These are phyloP conservation scores for Kingdonia uniflora DNA, from an alignment of 164 flowering plant species.

Conservation along the genomic window DNA sequence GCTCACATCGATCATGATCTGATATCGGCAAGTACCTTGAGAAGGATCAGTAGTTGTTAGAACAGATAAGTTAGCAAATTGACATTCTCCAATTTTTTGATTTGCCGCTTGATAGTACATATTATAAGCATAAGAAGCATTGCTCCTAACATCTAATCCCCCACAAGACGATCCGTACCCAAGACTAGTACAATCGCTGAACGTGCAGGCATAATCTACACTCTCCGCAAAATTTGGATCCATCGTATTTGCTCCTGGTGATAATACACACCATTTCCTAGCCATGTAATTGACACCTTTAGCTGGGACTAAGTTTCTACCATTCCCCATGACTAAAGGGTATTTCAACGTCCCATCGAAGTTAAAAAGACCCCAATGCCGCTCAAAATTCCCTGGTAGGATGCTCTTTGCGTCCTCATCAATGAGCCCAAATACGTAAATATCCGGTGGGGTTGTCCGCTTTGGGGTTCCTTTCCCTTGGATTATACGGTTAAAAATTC, in stretches of 20 bases:
- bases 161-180: conserved; percentile 69
- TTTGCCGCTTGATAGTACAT: conserved; percentile 62
- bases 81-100: conserved; percentile 52
- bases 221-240: conserved; percentile 38
- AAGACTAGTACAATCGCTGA: conserved; percentile 79
- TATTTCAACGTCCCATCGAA: conserved; percentile 74
- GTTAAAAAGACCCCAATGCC: conserved; percentile 89
- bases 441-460: conserved; percentile 42
- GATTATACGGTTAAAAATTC: conserved; percentile 38
- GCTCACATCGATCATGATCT: conserved; percentile 54
- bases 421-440: conserved; percentile 56
- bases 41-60: conserved; percentile 54
- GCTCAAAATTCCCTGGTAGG: conserved; percentile 74
- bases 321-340: conserved; percentile 30
- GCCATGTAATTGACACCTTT: conserved; percentile 60
- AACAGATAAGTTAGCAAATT: conserved; percentile 32
- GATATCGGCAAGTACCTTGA: conserved; percentile 36
- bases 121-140: conserved; percentile 86
- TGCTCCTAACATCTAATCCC: conserved; percentile 37
- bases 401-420: conserved; percentile 84
- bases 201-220: conserved; percentile 50
- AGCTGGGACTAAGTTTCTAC: conserved; percentile 37
- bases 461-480: conserved; percentile 67
- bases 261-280: conserved; percentile 75
- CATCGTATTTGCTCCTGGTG: conserved; percentile 37